Base-by-base conservation (phyloP, 345 rosid species). In the Salix suchowensis region DNA sequence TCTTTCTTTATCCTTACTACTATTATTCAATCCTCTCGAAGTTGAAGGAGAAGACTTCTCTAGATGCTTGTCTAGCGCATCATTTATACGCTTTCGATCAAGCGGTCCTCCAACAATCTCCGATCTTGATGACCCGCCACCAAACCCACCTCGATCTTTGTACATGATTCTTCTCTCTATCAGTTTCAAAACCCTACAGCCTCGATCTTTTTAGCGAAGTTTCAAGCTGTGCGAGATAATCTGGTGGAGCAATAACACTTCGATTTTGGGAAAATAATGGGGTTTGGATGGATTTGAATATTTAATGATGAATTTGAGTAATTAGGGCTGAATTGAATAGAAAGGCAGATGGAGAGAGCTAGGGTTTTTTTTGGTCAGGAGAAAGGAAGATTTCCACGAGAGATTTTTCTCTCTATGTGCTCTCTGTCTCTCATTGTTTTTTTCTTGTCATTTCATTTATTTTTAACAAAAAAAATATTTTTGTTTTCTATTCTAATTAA, bases 31-130 rank as follows among this genome's bases (percentile, higher is more conserved):
- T 69, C 78, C 87, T 79, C 94, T 87, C 39, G 98, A 92, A 75
- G 98, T 89, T 23, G 96, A 92, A 61, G 97, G 94, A 34, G 97
- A 92, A 6, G 95, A 86, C 88, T 92, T 94, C 88, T 90, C 94
- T 1, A 94, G 86, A 71, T 94, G 97, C 85, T 90, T 92, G 78
- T 94, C 98, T 76, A 94, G 88, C 67, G 92, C 97, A 80, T 92
- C 96, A 60, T 89, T 92, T 83, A 94, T 90, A 76, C 97, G 91
- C 84, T 89, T 89, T 37, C 97, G 95, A 87, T 94, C 98, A 68
- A 87, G 76, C 67, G 85, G 82, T 61, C 91, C 94, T 37, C 87
- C 86, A n/a, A 89, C 88, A 67, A 91, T 79, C 88, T 92, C 96
- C 85, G 95, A 83, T 85, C 87, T 89, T 84, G 93, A 94, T 1